Base-by-base conservation (phyloP, 768 basidiomycete genomes). In the Hysterangium stoloniferum region DNA sequence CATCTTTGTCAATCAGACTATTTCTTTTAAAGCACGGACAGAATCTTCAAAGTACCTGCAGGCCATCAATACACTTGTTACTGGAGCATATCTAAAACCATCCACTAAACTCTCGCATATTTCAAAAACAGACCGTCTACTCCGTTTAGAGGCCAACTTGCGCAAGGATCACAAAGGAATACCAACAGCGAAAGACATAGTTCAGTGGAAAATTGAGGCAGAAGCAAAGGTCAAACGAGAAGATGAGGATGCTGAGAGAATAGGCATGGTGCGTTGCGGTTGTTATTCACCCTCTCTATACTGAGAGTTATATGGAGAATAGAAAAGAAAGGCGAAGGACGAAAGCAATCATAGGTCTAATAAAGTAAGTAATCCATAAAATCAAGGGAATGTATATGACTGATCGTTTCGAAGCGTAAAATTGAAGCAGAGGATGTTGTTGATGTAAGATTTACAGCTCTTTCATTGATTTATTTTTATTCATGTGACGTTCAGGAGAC, bases 91-190 rank as follows among this genome's bases (percentile, higher is more conserved):
- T 65, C 68, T 94, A 42, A 87, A 84, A 58, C 82, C 89, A 19
- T 84, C 89, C 15, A 89, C 87, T 1, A 60, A 79, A 29, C 71
- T 86, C 17, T 86, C 85, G 0, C 90, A 93, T 57, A 62, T 81
- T 34, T 92, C 89, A 20, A 87, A 87, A 7, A 72, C 78, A 27
- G 90, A 93, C 62, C 85, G 85, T 57, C 76, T 77, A 19, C 87
- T 93, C 41, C 74, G 80, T 54, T 91, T 90, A 61, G 88, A 89
- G 61, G 71, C 70, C 0, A 87, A 92, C 58, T 86, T 87, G 64
- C 86, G 79, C 62, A 71, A 70, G 4, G 86, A 82, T 65, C 80
- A 88, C 1, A 55, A 69, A 1, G 85, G 86, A 1, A 85, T 91
- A 58, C 86, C 88, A 1, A 85, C 86, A 4, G 79, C 88, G 3